Conservation (phyloP, 2,329 filamentous ascomycete genomes). For the Aspergillus pseudoterreus region DNA sequence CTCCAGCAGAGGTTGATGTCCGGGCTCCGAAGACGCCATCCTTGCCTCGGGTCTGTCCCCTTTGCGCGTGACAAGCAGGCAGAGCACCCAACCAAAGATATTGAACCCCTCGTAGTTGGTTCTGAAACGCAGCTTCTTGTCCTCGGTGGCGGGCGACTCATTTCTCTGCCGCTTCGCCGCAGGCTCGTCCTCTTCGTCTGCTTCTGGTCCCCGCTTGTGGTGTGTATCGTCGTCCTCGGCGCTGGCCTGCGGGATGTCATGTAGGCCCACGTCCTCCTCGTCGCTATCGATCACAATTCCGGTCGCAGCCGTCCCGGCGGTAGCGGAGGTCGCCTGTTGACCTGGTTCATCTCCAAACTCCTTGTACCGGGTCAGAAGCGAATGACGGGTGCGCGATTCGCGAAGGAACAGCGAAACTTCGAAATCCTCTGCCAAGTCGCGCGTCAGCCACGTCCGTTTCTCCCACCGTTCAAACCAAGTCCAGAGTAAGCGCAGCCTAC, state of each 20-base stretch:
- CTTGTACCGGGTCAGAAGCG: conserved; percentile 82
- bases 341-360: conserved; percentile 56
- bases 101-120: conserved; percentile 93
- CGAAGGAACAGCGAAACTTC: conserved; percentile 93
- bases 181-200: conserved; percentile 20
- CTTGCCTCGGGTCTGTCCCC: conserved; percentile 42
- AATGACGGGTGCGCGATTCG: conserved; percentile 79
- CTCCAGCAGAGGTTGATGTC: conserved; percentile 71
- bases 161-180: conserved; percentile 31
- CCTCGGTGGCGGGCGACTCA: conserved; percentile 51
- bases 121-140: conserved; percentile 85
- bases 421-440: conserved; percentile 69
- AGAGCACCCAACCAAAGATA: conserved; percentile 90
- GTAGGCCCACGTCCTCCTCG: conserved; percentile 51
- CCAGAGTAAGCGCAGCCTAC: conserved; percentile 42
- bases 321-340: conserved; percentile 20
- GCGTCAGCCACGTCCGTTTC: conserved; percentile 2
- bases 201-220: conserved; percentile 11
- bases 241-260: conserved; percentile 53
- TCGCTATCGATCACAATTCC: conserved; percentile 57
- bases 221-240: conserved; percentile 5
- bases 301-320: conserved; percentile 26
- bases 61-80: conserved; percentile 78
- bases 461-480: not conserved
- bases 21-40: conserved; percentile 35